These are phyloP conservation scores for Trametes villosa DNA, from an alignment of 768 basidiomycete genomes.

Conservation along the genomic window DNA sequence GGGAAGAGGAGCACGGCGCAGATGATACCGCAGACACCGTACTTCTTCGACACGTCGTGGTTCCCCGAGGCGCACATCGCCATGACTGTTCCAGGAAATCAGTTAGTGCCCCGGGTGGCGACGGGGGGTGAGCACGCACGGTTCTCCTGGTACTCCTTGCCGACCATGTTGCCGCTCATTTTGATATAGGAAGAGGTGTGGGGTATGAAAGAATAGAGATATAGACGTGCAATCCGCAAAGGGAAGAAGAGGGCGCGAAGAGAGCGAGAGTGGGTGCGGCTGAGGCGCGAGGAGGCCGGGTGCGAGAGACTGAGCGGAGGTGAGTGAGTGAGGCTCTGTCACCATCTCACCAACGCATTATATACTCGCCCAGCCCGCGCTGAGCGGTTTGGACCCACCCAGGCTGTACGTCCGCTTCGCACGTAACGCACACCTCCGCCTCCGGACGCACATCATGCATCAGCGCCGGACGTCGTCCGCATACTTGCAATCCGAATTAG, in stretches of 20 bases:
- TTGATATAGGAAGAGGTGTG: background rate
- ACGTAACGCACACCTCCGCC: background rate
- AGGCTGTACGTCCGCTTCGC: background rate
- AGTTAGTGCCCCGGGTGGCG: background rate
- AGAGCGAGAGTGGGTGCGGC: background rate
- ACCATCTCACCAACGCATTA: background rate
- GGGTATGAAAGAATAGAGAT: background rate
- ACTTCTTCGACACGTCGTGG: constrained; percentile 34
- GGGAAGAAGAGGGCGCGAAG: background rate
- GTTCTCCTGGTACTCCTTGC: constrained; percentile 13
- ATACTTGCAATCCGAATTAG: background rate
- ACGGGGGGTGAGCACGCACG: constrained; percentile 3
- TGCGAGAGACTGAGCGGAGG: background rate
- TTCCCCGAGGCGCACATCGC: constrained; percentile 37
- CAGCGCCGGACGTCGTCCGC: background rate
- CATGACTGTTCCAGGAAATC: constrained; percentile 20
- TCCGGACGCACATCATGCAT: background rate
- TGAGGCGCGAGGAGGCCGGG: background rate
- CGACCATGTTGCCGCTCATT: background rate
- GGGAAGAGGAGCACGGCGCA: constrained; percentile 37
- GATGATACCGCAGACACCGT: constrained; percentile 39
- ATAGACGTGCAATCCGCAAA: background rate
- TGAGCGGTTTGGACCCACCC: background rate
- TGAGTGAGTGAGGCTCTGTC: background rate
- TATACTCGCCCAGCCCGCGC: background rate